Base-by-base conservation (phyloP, 2,329 filamentous ascomycete genomes). In the Canariomyces notabilis region DNA sequence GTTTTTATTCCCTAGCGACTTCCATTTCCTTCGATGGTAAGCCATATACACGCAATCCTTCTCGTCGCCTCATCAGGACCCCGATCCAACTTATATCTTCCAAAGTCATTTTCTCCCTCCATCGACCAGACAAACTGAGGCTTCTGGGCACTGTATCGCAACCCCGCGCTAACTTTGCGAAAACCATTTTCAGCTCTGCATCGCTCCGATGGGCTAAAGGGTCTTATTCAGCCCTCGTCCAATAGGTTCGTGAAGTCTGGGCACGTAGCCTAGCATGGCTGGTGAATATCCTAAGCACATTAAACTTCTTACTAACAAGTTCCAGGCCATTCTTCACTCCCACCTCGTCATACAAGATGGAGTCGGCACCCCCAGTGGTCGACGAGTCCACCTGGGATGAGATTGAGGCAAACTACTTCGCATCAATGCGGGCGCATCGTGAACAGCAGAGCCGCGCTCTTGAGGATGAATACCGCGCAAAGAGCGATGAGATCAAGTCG, bases 331-430 rank as follows among this genome's bases (percentile, higher is more conserved):
- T 34, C 32, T n/a, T 34, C 32, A 34, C 11, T 16, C 14, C 34
- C 18, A 29, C 26, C 9, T 9, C 26, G 7, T 29, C 26, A 12
- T 12, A 12, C 26, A 29, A 29, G 14, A 29, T 22, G 8, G 6
- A 18, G 1, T 6, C 36, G 21, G 4, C 42, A 7, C 15, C 37
- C 2, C 3, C 43, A n/a, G 34, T 20, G 20, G 21, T 34, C 42
- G 44, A 29, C 8, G 34, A 44, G 8, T 55, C 61, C 34, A 56
- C 64, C n/a, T 72, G 71, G 59, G 61, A 65, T 26, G 62, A 66
- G 26, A 58, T 74, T 18, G 63, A 68, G 49, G 52, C 55, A 31
- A 61, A 66, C 12, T 66, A 63, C 48, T 58, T 56, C 52, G 34
- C 34, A 3, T 51, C 56, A 6, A 54, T 58, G 16, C 44, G 34